phyloP scores from a whole-genome alignment of 768 basidiomycete genomes.

The Tremella fuciformis region DNA sequence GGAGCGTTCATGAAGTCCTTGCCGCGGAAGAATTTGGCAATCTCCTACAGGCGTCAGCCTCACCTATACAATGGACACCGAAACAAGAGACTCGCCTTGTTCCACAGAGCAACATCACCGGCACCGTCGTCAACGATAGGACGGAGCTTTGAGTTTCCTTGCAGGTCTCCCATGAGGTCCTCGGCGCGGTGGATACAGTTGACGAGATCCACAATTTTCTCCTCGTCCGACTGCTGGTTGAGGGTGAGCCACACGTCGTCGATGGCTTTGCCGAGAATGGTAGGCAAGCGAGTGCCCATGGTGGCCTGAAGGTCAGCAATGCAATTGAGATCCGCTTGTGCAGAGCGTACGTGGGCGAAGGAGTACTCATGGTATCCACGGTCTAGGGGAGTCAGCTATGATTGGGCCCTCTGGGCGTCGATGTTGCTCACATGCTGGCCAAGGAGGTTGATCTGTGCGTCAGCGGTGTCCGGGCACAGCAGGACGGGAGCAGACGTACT shows the following conservation, averaged over 20 bases:
- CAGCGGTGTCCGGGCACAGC: constrained; percentile 7
- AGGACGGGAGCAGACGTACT: constrained; percentile 33
- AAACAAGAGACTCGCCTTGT: constrained; percentile 59
- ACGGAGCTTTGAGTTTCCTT: constrained; percentile 73
- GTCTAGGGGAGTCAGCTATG: constrained; percentile 24
- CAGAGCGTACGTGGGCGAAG: constrained; percentile 56
- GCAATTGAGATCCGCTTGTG: constrained; percentile 56
- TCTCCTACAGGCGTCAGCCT: constrained; percentile 57
- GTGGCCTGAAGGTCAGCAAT: constrained; percentile 68
- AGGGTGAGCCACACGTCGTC: constrained; percentile 85
- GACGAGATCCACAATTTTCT: constrained; percentile 77
- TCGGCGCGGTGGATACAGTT: constrained; percentile 87
- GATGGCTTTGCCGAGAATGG: constrained; percentile 92
- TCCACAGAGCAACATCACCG: constrained; percentile 91
- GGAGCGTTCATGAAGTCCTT: constrained; percentile 75
- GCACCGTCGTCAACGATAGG: constrained; percentile 88
- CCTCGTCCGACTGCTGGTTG: constrained; percentile 75
- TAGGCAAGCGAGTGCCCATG: constrained; percentile 92
- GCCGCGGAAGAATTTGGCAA: constrained; percentile 91
- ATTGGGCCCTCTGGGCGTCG: neutral
- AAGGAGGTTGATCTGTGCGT: constrained; percentile 54
- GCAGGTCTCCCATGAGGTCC: constrained; percentile 79
- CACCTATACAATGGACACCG: no score
- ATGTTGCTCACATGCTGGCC: constrained; percentile 51
- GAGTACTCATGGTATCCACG: constrained; percentile 55